Evolutionary conservation across 306 rosid species (phyloP).

Genomic region (Vigna unguiculata): DNA sequence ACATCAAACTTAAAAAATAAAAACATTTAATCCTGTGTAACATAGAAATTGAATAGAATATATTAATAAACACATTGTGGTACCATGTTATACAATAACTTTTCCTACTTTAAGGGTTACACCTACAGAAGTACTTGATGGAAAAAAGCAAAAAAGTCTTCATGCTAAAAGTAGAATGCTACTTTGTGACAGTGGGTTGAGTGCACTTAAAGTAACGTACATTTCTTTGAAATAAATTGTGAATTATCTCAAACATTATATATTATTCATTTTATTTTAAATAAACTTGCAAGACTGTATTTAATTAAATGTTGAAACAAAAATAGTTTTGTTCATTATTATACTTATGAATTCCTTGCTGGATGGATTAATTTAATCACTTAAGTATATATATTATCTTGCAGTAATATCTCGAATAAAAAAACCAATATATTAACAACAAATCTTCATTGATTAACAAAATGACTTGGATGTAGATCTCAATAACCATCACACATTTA

Average conservation of each 20-base stretch:
- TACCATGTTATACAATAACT: neutral
- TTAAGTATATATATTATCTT: neutral
- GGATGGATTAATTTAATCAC: neutral
- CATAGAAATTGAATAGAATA: neutral
- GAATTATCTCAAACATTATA: neutral
- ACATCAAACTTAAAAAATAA: no score
- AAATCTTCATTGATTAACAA: no score
- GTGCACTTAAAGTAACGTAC: neutral
- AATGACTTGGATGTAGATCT: neutral
- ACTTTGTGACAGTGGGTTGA: neutral
- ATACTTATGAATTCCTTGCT: neutral
- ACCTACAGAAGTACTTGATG: slow-evolving; percentile 2
- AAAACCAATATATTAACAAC: no score
- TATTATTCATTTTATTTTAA: slow-evolving; percentile 7
- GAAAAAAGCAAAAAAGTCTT: neutral
- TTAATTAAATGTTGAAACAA: neutral
- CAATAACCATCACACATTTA: neutral
- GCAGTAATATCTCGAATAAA: no score
- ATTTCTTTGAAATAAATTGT: neutral
- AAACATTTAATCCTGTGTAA: neutral
- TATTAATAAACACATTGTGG: neutral
- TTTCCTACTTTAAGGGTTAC: neutral
- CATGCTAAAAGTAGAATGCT: neutral
- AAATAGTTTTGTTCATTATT: neutral
- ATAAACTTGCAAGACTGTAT: neutral